Percentiles rank a stretch among this genome's conserved stretches.
Evolutionary conservation across 495 filamentous ascomycete species (phyloP).

Genomic region (Stereocaulon alpinum): DNA sequence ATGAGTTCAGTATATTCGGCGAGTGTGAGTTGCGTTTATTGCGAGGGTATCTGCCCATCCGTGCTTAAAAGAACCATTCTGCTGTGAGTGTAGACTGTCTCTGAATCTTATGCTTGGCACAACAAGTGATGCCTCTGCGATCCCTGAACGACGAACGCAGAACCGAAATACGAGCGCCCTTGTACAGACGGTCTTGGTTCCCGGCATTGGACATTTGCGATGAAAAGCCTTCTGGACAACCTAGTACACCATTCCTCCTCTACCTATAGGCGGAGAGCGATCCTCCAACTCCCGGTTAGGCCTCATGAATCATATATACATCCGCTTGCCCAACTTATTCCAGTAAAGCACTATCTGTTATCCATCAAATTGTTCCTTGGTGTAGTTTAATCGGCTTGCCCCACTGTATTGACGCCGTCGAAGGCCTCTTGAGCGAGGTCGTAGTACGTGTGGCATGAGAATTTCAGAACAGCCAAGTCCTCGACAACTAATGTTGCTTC

Average conservation of each 20-base stretch:
- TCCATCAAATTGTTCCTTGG: background rate
- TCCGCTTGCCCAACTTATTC: no score
- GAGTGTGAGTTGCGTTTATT: background rate
- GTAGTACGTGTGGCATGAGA: background rate
- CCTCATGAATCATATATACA: no score
- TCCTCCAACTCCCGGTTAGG: no score
- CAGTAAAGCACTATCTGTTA: no score
- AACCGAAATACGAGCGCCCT: background rate
- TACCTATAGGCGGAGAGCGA: no score
- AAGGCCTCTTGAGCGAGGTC: background rate
- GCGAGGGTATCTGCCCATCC: no score
- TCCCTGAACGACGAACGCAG: background rate
- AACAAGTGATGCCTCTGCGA: background rate
- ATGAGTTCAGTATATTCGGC: background rate
- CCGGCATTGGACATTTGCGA: background rate
- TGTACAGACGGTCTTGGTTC: background rate
- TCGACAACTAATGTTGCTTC: background rate
- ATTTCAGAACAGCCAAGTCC: background rate
- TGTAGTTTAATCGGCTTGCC: no score
- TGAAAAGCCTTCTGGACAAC: no score
- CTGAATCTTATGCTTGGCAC: background rate
- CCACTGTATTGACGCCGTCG: background rate
- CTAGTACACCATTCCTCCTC: no score
- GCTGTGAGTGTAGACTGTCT: background rate
- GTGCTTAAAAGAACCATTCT: background rate